Conservation (phyloP, 192 early-diverging fungal species). For the Umbelopsis sp. region DNA sequence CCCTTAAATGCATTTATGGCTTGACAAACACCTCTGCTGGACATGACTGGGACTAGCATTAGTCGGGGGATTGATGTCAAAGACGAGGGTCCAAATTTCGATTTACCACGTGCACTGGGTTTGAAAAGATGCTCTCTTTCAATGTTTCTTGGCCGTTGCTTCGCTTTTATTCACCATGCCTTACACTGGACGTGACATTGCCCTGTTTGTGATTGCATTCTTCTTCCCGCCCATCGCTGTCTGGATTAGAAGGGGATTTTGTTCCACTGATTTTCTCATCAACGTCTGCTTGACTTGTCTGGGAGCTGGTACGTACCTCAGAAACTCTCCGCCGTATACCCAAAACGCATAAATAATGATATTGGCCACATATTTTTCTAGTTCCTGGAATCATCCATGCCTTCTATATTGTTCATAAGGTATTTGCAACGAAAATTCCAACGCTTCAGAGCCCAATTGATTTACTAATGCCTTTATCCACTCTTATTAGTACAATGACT, state of each 20-base stretch:
- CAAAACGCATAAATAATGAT: background rate
- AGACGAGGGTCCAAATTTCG: too few species aligned
- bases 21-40: too few species aligned
- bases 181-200: constrained; percentile 48
- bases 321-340: background rate
- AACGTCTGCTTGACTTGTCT: constrained; percentile 63
- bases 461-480: background rate
- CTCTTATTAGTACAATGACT: constrained; percentile 29
- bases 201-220: constrained; percentile 50
- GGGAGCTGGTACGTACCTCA: constrained; percentile 37
- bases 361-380: background rate
- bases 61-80: too few species aligned
- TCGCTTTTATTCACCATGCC: constrained; percentile 15
- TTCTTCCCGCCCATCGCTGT: constrained; percentile 57
- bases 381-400: constrained; percentile 69
- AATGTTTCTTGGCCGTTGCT: constrained; percentile 14
- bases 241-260: constrained; percentile 60
- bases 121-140: background rate
- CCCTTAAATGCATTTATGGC: too few species aligned
- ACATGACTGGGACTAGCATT: too few species aligned
- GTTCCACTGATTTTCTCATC: constrained; percentile 56
- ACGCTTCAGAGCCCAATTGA: background rate
- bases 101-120: background rate
- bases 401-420: constrained; percentile 58
- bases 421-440: background rate